Evolutionary conservation across 1,284 basidiomycete species (phyloP).

Genomic region (Cutaneotrichosporon dermatis): DNA sequence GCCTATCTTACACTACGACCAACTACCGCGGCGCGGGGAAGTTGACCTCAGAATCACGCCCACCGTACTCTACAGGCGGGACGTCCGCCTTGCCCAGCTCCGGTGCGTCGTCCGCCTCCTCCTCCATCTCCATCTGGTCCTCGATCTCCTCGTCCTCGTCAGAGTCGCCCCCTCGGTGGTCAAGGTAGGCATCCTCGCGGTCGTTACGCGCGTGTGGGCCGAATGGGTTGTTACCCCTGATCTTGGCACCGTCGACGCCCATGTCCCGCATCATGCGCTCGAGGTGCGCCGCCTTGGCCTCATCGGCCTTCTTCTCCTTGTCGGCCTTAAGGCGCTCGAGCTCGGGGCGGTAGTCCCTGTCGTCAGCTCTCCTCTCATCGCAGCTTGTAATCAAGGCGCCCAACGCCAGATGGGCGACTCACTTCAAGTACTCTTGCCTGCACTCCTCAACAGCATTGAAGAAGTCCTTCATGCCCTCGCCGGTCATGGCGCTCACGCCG

Average conservation of each 20-base stretch:
- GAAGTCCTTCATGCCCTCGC: constrained; percentile 85
- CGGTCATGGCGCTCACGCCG: constrained; percentile 92
- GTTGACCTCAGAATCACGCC: constrained; percentile 6
- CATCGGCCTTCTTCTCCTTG: constrained; percentile 57
- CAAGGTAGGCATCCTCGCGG: constrained; percentile 35
- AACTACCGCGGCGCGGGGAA: constrained; percentile 6
- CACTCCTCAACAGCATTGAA: constrained; percentile 85
- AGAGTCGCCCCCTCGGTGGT: constrained; percentile 13
- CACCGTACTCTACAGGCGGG: constrained; percentile 10
- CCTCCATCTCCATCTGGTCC: constrained; percentile 47
- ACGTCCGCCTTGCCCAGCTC: constrained; percentile 30
- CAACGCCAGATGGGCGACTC: constrained; percentile 29
- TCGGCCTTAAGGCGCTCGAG: constrained; percentile 63
- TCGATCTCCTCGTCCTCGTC: constrained; percentile 55
- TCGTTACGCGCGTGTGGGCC: constrained; percentile 46
- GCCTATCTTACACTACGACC: not conserved
- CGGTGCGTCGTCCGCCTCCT: constrained; percentile 49
- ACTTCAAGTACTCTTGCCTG: constrained; percentile 82
- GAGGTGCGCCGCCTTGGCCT: constrained; percentile 67
- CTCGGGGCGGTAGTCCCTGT: constrained; percentile 86
- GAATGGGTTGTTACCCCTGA: constrained; percentile 54
- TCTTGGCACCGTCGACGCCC: constrained; percentile 58
- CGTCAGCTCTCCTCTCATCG: not conserved
- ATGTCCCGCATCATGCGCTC: constrained; percentile 81
- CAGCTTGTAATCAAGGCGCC: no score